These are phyloP conservation scores for Aspergillus calidoustus DNA, from an alignment of 2,329 filamentous ascomycete genomes.

Conservation along the genomic window DNA sequence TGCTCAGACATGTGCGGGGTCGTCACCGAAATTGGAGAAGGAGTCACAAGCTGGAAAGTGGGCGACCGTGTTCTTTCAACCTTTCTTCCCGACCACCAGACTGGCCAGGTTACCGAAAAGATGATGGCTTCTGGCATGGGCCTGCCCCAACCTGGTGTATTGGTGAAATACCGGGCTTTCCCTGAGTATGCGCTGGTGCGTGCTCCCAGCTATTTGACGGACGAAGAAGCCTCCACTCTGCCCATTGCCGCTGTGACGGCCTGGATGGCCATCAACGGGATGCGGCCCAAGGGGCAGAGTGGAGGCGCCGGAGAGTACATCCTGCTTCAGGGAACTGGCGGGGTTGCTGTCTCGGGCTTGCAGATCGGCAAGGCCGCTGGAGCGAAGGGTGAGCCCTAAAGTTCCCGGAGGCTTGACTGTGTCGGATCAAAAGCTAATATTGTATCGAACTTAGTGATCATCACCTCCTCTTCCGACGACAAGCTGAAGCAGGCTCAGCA, in stretches of 20 bases:
- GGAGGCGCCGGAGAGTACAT: slow-evolving; percentile 55
- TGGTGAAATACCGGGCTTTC: slow-evolving; percentile 50
- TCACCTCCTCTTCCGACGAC: slow-evolving; percentile 56
- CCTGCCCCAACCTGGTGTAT: slow-evolving; percentile 57
- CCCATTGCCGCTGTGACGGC: slow-evolving; percentile 56
- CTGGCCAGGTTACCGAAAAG: slow-evolving; percentile 62
- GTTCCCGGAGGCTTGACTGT: neutral
- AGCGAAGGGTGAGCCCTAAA: slow-evolving; percentile 37
- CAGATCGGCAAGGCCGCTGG: slow-evolving; percentile 55
- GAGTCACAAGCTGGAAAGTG: slow-evolving; percentile 53
- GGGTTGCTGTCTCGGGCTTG: slow-evolving; percentile 51
- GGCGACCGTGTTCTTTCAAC: slow-evolving; percentile 71
- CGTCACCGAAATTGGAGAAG: slow-evolving; percentile 56
- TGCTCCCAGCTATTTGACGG: slow-evolving; percentile 43
- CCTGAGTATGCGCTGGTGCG: slow-evolving; percentile 46
- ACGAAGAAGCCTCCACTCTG: slow-evolving; percentile 47
- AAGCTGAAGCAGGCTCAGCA: slow-evolving; percentile 56
- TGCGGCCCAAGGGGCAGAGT: slow-evolving; percentile 46
- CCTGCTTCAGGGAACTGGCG: slow-evolving; percentile 60
- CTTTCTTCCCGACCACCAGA: slow-evolving; percentile 60
- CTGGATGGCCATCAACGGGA: slow-evolving; percentile 55
- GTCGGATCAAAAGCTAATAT: neutral
- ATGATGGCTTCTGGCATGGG: slow-evolving; percentile 65
- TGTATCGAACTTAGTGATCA: slow-evolving; percentile 41
- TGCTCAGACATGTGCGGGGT: slow-evolving; percentile 73